Evolutionary conservation across 441 rosid genomes (phyloP).

Genomic region (Euphorbia neoarborescens): DNA sequence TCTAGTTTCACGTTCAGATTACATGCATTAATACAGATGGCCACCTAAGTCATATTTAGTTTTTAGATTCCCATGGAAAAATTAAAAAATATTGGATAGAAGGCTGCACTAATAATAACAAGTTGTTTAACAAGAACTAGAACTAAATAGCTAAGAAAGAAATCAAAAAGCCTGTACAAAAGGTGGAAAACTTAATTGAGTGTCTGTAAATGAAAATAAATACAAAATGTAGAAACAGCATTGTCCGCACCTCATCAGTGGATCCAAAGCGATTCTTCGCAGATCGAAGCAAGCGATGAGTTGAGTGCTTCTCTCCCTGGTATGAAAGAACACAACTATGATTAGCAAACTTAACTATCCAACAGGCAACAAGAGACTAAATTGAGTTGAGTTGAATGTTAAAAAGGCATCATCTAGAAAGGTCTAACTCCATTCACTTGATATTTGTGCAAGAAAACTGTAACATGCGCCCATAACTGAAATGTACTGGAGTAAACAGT

Average conservation of each 20-base stretch:
- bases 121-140: background rate
- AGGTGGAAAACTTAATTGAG: background rate
- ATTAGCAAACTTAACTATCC: conserved; percentile 9
- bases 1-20: background rate
- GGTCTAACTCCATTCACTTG: background rate
- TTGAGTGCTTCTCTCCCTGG: conserved; percentile 79
- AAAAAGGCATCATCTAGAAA: background rate
- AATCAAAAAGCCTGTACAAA: conserved; percentile 3
- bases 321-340: background rate
- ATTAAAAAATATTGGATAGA: background rate
- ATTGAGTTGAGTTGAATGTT: background rate
- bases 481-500: background rate
- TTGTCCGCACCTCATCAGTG: conserved; percentile 66
- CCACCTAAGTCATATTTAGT: background rate
- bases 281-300: conserved; percentile 86
- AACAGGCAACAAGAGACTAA: conserved; percentile 2
- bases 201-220: background rate
- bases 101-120: background rate
- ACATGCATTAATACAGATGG: background rate
- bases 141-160: background rate
- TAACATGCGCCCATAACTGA: background rate
- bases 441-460: background rate
- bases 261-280: conserved; percentile 95
- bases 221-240: conserved; percentile 3
- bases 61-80: background rate